Evolutionary conservation across 2,329 filamentous ascomycete species (phyloP), one percentile per base, ranked within the genome.

Genomic region (Pleoardoris graminearum): DNA sequence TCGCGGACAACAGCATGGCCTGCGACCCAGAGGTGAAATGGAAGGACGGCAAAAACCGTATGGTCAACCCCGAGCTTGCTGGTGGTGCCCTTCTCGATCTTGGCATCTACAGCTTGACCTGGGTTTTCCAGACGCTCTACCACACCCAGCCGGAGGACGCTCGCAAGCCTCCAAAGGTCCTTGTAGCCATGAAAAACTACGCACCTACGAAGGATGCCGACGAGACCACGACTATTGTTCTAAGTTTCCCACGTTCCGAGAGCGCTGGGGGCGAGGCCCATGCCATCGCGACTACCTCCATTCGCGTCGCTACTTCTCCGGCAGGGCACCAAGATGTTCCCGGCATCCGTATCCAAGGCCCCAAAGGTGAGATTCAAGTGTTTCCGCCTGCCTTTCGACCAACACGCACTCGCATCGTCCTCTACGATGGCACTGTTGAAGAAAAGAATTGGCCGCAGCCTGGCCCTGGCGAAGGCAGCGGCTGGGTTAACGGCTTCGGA

Each of bases 91-190:
- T 95, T 49, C 81, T 96, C 45, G 91, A 96, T 73, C 79, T 96
- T 51, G 91, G 91, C 55, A 88, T 96, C 73, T 96, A 96, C 77
- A 85, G 89, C 41, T 76, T 96, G 56, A 95, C 90, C 27, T 96
- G 91, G 91, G 82, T 94, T 6, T 95, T 93, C 81, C 90, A 96
- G 75, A 88, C 87, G 38, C 81, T 96, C 23, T 96, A 96, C 76
- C 89, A 91, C 72, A 84, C 88, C 3, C 88, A 92, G 67, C 81
- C 86, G 1, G 80, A 70, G 25, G 71, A 76, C 8, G 72, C 82
- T 48, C 88, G 90, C 62, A 82, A 90, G 71, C 68, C 82, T 1
- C 91, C 91, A 4, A 80, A 78, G 38, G 85, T 94, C 3, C 76
- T 85, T 8, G 82, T 86, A 0, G 84, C 88, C 47, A 66, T 77